Conservation (phyloP, 148 eudicot genomes). For the Limonium bicolor region DNA sequence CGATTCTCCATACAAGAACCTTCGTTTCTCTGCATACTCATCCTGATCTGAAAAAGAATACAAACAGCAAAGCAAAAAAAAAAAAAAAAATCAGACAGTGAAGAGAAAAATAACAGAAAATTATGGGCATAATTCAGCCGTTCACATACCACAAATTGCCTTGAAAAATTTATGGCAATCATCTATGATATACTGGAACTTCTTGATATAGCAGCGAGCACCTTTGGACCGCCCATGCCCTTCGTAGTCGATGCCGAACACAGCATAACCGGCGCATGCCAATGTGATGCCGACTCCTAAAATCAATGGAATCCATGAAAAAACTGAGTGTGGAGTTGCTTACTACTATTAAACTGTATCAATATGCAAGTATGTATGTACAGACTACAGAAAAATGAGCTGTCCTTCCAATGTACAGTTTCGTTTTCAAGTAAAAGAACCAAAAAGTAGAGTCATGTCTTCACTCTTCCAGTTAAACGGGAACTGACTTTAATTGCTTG, state of each 20-base stretch:
- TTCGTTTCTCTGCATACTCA: conserved; percentile 55
- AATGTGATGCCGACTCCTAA: conserved; percentile 66
- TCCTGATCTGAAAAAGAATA: conserved; percentile 33
- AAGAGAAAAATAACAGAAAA: neutral
- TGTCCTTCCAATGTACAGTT: no score
- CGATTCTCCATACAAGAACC: conserved; percentile 92
- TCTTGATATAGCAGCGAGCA: conserved; percentile 90
- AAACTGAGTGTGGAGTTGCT: no score
- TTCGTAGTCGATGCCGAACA: conserved; percentile 93
- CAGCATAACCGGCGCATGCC: conserved; percentile 79
- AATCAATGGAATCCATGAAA: neutral
- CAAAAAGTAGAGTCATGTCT: no score
- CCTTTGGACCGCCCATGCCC: conserved; percentile 94
- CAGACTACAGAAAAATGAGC: no score
- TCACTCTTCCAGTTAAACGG: no score
- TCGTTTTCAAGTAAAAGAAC: no score
- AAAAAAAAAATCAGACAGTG: neutral
- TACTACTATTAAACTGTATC: no score
- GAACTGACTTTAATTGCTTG: no score
- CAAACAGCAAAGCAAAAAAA: neutral
- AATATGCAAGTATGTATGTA: no score
- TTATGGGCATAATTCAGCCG: neutral
- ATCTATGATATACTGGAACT: conserved; percentile 62
- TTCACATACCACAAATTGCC: conserved; percentile 61
- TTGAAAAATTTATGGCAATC: conserved; percentile 75